Evolutionary conservation across 176 grass and related monocot genomes (phyloP).

Genomic region (Cenchrus purpureus): DNA sequence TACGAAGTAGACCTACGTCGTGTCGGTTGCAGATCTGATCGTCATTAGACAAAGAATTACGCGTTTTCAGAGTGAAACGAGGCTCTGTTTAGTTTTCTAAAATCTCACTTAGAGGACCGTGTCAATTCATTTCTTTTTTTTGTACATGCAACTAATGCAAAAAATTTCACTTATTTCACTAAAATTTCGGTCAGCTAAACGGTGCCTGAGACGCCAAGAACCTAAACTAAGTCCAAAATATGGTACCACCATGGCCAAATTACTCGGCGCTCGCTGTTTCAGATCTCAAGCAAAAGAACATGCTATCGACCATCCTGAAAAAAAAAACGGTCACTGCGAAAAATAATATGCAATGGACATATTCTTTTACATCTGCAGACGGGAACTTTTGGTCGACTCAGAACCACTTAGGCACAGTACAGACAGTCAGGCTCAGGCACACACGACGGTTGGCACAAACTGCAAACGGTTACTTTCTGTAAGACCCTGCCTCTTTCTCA

Average conservation of each 20-base stretch:
- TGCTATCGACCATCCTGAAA: background rate
- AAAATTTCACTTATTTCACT: too few relatives aligned
- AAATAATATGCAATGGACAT: background rate
- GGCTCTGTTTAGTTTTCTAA: too few relatives aligned
- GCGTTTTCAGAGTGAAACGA: too few relatives aligned
- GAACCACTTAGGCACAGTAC: background rate
- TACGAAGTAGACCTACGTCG: too few relatives aligned
- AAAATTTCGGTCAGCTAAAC: too few relatives aligned
- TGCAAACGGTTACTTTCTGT: background rate
- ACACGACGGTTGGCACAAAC: background rate
- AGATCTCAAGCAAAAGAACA: background rate
- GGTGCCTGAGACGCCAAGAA: too few relatives aligned
- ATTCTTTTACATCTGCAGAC: conserved; percentile 21
- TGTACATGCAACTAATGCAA: too few relatives aligned
- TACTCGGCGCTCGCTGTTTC: too few relatives aligned
- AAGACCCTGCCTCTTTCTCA: background rate
- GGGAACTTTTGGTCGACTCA: background rate
- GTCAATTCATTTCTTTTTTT: too few relatives aligned
- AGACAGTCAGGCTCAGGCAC: background rate
- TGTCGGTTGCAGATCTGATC: too few relatives aligned
- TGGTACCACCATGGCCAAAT: background rate
- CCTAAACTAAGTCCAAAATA: background rate
- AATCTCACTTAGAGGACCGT: too few relatives aligned
- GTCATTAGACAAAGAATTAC: too few relatives aligned
- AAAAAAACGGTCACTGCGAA: background rate